Evolutionary conservation across 1,284 basidiomycete species (phyloP), one percentile per base, ranked within the genome.

Genomic region (Puccinia hordei): DNA sequence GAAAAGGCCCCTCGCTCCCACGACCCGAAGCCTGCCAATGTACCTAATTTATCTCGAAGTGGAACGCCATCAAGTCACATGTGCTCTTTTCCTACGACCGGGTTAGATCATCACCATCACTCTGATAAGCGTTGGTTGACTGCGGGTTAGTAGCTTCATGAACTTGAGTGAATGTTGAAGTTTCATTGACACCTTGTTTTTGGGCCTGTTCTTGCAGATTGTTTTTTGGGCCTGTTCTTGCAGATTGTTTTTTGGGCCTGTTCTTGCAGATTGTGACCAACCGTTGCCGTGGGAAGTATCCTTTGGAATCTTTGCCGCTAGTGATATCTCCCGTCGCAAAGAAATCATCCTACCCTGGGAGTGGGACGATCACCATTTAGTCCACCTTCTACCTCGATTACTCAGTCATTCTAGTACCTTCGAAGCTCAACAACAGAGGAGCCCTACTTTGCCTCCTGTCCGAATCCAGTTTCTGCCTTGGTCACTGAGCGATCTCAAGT

Each of bases 261-360:
- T n/a, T 49, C 82, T 13, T 73, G 81, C 27, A 85, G 86, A 87
- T 24, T 86, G 87, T 2, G 88, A 89, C 33, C 87, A 96, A 0
- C 87, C 88, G 0, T 95, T 63, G 53, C 69, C 69, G 15, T 80
- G 78, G 78, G 78, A 80, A 35, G 78, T 80, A n/a, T 72, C 69
- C 0, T 80, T 98, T 84, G 95, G 91, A 0, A 87, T 98, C 1
- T 98, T 96, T 83, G 93, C 94, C 0, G 85, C 92, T 24, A 87
- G 90, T 22, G 92, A 94, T 82, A 88, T 98, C 81, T 89, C 89
- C 81, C 89, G 90, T 51, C 89, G 91, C 72, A 94, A 96, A 83
- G 96, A 98, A 86, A 90, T 98, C 55, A 90, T 95, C 0, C 86
- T 98, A 0, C 93, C 92, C 0, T 98, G 95, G 94, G 94, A 97